Evolutionary conservation across 768 basidiomycete genomes (phyloP).

Genomic region (Mycena kentingensis): DNA sequence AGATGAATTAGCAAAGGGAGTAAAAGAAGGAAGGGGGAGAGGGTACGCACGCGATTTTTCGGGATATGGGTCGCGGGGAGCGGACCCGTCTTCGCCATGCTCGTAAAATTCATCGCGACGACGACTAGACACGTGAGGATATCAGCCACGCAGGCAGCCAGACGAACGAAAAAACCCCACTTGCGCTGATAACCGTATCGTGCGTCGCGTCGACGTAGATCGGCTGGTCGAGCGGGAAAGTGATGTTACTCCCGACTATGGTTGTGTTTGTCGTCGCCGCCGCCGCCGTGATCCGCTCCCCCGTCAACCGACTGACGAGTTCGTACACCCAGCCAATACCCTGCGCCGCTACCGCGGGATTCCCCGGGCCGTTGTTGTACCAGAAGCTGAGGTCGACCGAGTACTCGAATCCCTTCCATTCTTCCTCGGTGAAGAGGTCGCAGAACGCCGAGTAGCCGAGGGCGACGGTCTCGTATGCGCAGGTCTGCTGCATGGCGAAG

Average conservation of each 20-base stretch:
- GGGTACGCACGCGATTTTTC: constrained; percentile 44
- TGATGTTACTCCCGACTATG: constrained; percentile 52
- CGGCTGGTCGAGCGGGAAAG: constrained; percentile 58
- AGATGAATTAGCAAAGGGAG: constrained; percentile 26
- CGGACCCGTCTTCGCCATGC: constrained; percentile 60
- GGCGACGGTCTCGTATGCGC: constrained; percentile 82
- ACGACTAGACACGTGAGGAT: constrained; percentile 43
- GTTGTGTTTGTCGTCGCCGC: constrained; percentile 72
- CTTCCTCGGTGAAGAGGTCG: constrained; percentile 73
- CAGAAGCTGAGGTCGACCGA: constrained; percentile 49
- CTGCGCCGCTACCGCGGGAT: constrained; percentile 59
- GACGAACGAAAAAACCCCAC: constrained; percentile 34
- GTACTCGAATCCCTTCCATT: constrained; percentile 81
- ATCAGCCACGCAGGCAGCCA: background rate
- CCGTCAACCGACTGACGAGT: constrained; percentile 67
- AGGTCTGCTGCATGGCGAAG: constrained; percentile 65
- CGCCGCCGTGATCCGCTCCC: constrained; percentile 51
- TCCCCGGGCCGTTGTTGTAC: constrained; percentile 71
- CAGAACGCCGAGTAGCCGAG: constrained; percentile 81
- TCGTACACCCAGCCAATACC: constrained; percentile 74
- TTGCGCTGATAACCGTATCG: constrained; percentile 69
- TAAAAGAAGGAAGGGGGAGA: background rate
- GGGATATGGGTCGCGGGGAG: constrained; percentile 64
- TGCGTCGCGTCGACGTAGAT: constrained; percentile 77
- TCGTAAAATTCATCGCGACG: constrained; percentile 73